Conservation (phyloP, 768 basidiomycete genomes). For the Cyathus striatus region DNA sequence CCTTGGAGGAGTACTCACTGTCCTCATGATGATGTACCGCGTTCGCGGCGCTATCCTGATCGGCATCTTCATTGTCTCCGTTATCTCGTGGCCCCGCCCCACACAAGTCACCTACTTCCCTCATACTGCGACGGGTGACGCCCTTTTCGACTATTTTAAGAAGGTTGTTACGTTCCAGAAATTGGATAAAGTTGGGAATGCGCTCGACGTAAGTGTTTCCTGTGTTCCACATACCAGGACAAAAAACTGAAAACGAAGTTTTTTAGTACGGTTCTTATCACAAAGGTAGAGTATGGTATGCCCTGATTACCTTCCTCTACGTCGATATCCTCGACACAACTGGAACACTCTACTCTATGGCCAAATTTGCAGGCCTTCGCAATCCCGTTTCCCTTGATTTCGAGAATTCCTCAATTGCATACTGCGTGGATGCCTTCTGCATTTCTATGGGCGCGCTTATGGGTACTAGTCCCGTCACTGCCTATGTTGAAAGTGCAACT, state of each 20-base stretch:
- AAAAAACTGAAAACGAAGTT: no score
- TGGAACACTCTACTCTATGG: slow-evolving; percentile 86
- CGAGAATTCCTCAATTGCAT: slow-evolving; percentile 76
- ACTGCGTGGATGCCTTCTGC: slow-evolving; percentile 77
- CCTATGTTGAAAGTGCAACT: slow-evolving; percentile 79
- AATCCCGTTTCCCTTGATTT: slow-evolving; percentile 84
- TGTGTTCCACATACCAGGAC: no score
- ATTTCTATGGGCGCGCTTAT: slow-evolving; percentile 79
- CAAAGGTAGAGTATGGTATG: slow-evolving; percentile 82
- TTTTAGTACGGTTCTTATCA: slow-evolving; percentile 20
- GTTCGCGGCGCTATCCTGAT: slow-evolving; percentile 79
- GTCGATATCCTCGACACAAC: slow-evolving; percentile 74
- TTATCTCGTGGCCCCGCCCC: slow-evolving; percentile 85
- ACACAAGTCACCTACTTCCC: slow-evolving; percentile 83
- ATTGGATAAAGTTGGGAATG: slow-evolving; percentile 57
- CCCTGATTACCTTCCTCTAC: slow-evolving; percentile 84
- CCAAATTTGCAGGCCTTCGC: slow-evolving; percentile 84
- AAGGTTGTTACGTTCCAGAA: slow-evolving; percentile 75
- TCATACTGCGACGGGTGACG: slow-evolving; percentile 60
- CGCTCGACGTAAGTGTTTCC: slow-evolving; percentile 48
- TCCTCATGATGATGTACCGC: slow-evolving; percentile 80
- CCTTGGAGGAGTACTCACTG: slow-evolving; percentile 77
- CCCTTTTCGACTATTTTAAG: slow-evolving; percentile 80
- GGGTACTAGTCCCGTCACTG: slow-evolving; percentile 78
- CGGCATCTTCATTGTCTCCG: slow-evolving; percentile 79